Percentiles rank a stretch among this genome's conserved stretches.
Evolutionary conservation across 768 basidiomycete genomes (phyloP).

Genomic region (Podaxis sp.): DNA sequence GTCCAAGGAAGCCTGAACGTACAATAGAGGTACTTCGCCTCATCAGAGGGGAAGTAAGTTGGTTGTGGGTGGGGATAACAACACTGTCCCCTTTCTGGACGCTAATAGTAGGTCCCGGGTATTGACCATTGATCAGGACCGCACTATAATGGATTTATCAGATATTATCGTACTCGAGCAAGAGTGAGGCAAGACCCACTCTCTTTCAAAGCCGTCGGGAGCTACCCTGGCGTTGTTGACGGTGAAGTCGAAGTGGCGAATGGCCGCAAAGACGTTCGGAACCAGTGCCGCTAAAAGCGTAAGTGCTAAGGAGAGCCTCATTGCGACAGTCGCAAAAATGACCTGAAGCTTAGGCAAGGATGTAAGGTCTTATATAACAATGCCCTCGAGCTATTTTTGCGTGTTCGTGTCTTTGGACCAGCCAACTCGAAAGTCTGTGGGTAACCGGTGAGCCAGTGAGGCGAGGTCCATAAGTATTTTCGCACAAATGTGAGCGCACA

Average conservation of each 20-base stretch:
- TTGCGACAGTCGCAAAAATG: neutral
- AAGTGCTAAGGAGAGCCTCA: conserved; percentile 2
- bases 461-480: neutral
- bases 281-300: neutral
- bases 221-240: conserved; percentile 38
- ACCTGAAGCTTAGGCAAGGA: neutral
- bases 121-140: neutral
- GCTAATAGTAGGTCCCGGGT: conserved; percentile 1
- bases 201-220: conserved; percentile 43
- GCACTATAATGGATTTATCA: neutral
- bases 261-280: neutral
- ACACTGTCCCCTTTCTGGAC: neutral
- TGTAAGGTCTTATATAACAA: neutral
- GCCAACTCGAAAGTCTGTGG: neutral
- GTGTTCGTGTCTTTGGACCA: neutral
- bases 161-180: neutral
- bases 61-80: neutral
- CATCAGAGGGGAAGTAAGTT: conserved; percentile 35
- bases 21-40: conserved; percentile 24
- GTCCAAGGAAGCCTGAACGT: neutral
- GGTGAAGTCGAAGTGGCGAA: conserved; percentile 19
- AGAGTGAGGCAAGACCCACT: neutral
- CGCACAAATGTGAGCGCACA: conserved; percentile 1
- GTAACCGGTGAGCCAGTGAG: neutral
- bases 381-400: neutral